A percentile compares a stretch with the other conserved stretches of the same genome.
Conservation (phyloP, 805 yeast genomes). For the Metschnikowia continentalis region DNA sequence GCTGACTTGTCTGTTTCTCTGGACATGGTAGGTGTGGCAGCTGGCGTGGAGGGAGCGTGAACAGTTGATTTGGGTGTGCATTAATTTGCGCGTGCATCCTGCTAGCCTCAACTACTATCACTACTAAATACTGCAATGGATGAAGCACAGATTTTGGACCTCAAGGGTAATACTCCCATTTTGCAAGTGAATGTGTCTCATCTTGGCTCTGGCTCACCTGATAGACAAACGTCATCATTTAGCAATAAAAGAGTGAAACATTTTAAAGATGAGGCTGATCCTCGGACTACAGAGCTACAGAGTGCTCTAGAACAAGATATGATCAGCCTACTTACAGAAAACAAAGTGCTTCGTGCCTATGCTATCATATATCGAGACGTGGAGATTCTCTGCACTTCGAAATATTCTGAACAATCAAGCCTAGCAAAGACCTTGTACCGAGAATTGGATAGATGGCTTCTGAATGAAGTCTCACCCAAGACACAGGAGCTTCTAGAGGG, state of each 20-base stretch:
- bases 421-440: slow-evolving; percentile 20
- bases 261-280: slow-evolving; percentile 2
- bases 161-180: slow-evolving; percentile 2
- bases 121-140: slow-evolving; percentile 1
- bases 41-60: background rate
- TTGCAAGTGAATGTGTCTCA: slow-evolving; percentile 6
- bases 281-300: slow-evolving; percentile 3
- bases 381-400: slow-evolving; percentile 30
- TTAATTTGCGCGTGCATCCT: background rate
- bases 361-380: slow-evolving; percentile 21
- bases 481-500: slow-evolving; percentile 5
- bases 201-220: slow-evolving; percentile 12
- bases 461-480: slow-evolving; percentile 9
- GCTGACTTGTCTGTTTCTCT: background rate
- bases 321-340: background rate
- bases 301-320: background rate
- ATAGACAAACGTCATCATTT: background rate
- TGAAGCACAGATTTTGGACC: slow-evolving; percentile 4
- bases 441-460: slow-evolving; percentile 19
- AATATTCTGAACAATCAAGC: slow-evolving; percentile 31
- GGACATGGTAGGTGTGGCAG: background rate
- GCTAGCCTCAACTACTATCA: background rate
- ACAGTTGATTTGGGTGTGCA: background rate
- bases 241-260: slow-evolving; percentile 9
- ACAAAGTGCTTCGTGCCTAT: slow-evolving; percentile 2